Evolutionary conservation across 345 rosid genomes (phyloP).

Genomic region (Raphanus sativus): DNA sequence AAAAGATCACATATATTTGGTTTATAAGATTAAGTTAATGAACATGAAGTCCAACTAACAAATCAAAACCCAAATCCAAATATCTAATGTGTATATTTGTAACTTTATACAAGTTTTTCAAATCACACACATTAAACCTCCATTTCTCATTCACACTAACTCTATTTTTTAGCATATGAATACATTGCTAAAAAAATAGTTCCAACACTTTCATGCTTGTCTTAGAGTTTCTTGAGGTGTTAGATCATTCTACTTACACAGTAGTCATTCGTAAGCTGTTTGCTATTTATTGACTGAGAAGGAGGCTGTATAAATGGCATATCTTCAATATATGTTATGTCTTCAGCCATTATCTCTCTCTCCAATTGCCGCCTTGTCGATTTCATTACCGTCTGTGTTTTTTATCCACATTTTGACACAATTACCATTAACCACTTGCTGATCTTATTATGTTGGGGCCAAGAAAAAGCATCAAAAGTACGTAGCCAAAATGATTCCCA

Average conservation of each 20-base stretch:
- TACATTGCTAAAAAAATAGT: too few relatives aligned
- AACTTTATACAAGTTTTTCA: too few relatives aligned
- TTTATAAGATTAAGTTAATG: too few relatives aligned
- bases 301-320: constrained; percentile 69
- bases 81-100: too few relatives aligned
- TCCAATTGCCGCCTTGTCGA: constrained; percentile 84
- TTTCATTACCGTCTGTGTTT: constrained; percentile 70
- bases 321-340: constrained; percentile 71
- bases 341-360: constrained; percentile 86
- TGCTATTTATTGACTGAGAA: constrained; percentile 47
- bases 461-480: neutral
- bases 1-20: too few relatives aligned
- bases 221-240: constrained; percentile 15
- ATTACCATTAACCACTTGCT: neutral
- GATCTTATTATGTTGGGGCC: neutral
- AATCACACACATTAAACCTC: too few relatives aligned
- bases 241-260: constrained; percentile 36
- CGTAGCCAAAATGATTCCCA: too few relatives aligned
- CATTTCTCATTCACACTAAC: too few relatives aligned
- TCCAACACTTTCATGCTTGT: constrained; percentile 5
- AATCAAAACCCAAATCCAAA: too few relatives aligned
- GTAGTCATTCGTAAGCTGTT: constrained; percentile 21
- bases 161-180: too few relatives aligned
- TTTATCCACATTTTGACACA: neutral
- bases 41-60: too few relatives aligned